Conservation (phyloP, 2,329 filamentous ascomycete genomes). For the Hirsutella rhossiliensis region DNA sequence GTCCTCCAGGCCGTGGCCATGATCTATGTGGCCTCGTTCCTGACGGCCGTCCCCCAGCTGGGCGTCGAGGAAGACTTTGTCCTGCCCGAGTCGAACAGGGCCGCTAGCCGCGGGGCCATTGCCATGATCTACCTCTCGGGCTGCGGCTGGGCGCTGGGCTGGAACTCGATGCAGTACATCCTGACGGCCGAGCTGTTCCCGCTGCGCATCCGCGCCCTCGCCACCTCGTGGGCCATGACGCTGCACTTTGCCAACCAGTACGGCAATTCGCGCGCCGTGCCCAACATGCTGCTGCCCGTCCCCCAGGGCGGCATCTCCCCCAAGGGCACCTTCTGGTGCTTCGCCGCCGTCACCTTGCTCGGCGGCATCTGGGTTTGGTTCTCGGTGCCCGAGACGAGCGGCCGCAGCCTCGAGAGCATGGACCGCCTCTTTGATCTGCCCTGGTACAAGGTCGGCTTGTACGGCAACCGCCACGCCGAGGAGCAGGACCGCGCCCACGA, state of each 20-base stretch:
- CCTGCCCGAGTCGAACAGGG: conserved; percentile 34
- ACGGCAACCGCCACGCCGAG: conserved; percentile 40
- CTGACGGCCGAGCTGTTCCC: conserved; percentile 70
- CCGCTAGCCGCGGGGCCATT: conserved; percentile 53
- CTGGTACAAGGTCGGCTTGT: conserved; percentile 61
- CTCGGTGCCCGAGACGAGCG: conserved; percentile 61
- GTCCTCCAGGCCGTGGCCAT: conserved; percentile 47
- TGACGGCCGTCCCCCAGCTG: conserved; percentile 49
- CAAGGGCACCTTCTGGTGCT: conserved; percentile 68
- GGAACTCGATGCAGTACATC: conserved; percentile 70
- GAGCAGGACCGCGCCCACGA: conserved; percentile 27
- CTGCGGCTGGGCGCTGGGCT: conserved; percentile 58
- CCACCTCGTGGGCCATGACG: conserved; percentile 62
- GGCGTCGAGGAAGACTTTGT: conserved; percentile 34
- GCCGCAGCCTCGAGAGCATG: conserved; percentile 55
- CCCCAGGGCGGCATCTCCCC: conserved; percentile 35
- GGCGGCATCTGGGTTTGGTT: conserved; percentile 62
- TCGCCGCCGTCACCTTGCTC: conserved; percentile 53
- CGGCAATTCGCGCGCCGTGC: conserved; percentile 63
- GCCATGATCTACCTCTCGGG: conserved; percentile 63
- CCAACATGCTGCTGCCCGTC: conserved; percentile 53
- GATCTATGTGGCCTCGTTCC: conserved; percentile 49
- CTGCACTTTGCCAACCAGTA: conserved; percentile 73
- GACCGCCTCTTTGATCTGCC: conserved; percentile 59
- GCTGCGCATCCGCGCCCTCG: conserved; percentile 57